Evolutionary conservation across 495 filamentous ascomycete genomes (phyloP).

Genomic region (Schizothecium vesticola): DNA sequence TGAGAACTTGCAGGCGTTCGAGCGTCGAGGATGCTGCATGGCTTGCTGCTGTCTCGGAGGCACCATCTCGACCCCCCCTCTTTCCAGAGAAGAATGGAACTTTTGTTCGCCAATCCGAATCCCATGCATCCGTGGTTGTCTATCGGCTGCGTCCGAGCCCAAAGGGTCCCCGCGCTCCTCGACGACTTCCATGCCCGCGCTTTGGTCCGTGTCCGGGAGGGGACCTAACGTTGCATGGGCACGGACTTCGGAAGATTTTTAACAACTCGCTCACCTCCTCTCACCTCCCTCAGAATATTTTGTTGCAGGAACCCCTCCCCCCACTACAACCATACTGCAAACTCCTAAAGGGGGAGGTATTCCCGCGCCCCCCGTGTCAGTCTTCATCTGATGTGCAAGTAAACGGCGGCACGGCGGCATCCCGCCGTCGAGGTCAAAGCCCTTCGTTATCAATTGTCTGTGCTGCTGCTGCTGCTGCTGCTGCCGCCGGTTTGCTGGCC

Average conservation of each 20-base stretch:
- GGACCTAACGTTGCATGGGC: background rate
- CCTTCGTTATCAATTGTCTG: background rate
- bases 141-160: background rate
- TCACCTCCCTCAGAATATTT: slow-evolving; percentile 2
- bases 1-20: background rate
- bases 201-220: background rate
- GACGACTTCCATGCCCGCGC: background rate
- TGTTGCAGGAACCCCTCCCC: background rate
- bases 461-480: background rate
- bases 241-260: slow-evolving; percentile 5
- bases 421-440: background rate
- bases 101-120: background rate
- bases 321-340: background rate
- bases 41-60: background rate
- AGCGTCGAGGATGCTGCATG: background rate
- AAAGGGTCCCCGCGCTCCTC: background rate
- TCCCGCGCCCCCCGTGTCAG: background rate
- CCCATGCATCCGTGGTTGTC: background rate
- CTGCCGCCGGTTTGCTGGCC: background rate
- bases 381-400: background rate
- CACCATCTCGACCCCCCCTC: background rate
- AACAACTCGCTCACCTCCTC: background rate
- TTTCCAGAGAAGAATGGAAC: background rate
- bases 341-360: background rate
- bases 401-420: background rate